A percentile compares a stretch with the other conserved stretches of the same genome.
These are phyloP conservation scores for Ustanciosporium gigantosporum DNA, from an alignment of 1,284 basidiomycete genomes.

Conservation along the genomic window DNA sequence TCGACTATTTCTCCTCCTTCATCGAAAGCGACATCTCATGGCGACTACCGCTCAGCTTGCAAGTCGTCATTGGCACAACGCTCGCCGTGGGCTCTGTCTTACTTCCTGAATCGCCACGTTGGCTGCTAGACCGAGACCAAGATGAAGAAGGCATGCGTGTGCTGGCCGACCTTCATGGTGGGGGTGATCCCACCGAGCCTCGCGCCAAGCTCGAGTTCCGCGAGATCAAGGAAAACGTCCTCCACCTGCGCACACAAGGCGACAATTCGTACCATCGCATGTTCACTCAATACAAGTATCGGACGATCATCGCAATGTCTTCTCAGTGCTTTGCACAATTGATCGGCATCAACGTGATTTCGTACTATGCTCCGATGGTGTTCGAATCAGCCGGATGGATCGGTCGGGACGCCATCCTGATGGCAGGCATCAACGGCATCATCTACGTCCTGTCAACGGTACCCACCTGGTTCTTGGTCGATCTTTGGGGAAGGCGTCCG, in stretches of 20 bases:
- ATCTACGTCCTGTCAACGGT: conserved; percentile 70
- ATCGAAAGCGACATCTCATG: conserved; percentile 62
- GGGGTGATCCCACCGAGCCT: conserved; percentile 71
- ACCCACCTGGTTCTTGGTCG: conserved; percentile 88
- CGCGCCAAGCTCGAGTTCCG: conserved; percentile 81
- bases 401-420: conserved; percentile 91
- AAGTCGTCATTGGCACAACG: conserved; percentile 75
- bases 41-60: conserved; percentile 62
- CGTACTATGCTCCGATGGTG: conserved; percentile 75
- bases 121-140: conserved; percentile 86
- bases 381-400: conserved; percentile 84
- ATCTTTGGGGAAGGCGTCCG: conserved; percentile 83
- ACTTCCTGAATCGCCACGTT: conserved; percentile 92
- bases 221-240: conserved; percentile 83
- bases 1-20: conserved; percentile 88
- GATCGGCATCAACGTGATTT: conserved; percentile 70
- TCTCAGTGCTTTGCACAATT: conserved; percentile 94
- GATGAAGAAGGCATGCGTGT: conserved; percentile 85
- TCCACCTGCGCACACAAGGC: conserved; percentile 64
- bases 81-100: conserved; percentile 80
- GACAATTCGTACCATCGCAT: conserved; percentile 79
- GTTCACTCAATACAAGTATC: conserved; percentile 84
- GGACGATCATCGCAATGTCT: conserved; percentile 94
- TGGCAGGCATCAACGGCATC: conserved; percentile 75
- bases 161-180: conserved; percentile 86